These are phyloP conservation scores for Serendipita sp. DNA, from an alignment of 768 basidiomycete species.

Conservation along the genomic window DNA sequence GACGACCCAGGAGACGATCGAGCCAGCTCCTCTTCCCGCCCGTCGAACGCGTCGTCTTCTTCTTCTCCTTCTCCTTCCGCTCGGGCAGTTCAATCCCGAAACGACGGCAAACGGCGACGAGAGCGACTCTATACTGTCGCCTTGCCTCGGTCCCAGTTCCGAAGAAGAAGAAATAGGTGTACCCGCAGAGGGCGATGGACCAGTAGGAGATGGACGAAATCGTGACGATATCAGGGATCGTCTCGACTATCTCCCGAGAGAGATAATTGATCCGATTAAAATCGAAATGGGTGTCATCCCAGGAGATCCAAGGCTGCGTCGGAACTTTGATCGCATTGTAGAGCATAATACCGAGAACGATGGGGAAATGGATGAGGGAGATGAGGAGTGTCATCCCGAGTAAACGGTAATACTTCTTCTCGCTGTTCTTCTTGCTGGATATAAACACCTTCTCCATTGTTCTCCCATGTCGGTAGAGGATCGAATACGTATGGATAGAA, in stretches of 20 bases:
- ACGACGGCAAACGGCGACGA: slow-evolving; percentile 6
- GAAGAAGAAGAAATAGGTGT: slow-evolving; percentile 49
- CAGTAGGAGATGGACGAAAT: slow-evolving; percentile 25
- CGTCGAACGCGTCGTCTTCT: too few species aligned
- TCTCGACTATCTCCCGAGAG: neutral
- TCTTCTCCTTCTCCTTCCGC: neutral
- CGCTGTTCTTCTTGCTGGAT: too few species aligned
- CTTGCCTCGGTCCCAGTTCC: slow-evolving; percentile 45
- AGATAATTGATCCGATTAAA: neutral
- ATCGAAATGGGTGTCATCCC: too few species aligned
- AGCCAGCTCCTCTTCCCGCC: neutral
- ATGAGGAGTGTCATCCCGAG: too few species aligned
- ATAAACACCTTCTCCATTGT: too few species aligned
- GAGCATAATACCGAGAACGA: too few species aligned
- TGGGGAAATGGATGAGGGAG: too few species aligned
- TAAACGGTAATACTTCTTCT: too few species aligned
- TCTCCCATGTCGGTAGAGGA: too few species aligned
- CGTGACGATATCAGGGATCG: neutral
- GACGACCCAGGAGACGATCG: neutral
- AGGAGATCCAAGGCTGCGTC: too few species aligned
- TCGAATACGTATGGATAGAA: too few species aligned
- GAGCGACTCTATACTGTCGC: slow-evolving; percentile 30
- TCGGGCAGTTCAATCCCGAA: neutral
- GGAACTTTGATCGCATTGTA: too few species aligned
- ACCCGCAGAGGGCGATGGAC: slow-evolving; percentile 29